phyloP scores from a whole-genome alignment of 306 rosid genomes.

The Corylus heterophylla region DNA sequence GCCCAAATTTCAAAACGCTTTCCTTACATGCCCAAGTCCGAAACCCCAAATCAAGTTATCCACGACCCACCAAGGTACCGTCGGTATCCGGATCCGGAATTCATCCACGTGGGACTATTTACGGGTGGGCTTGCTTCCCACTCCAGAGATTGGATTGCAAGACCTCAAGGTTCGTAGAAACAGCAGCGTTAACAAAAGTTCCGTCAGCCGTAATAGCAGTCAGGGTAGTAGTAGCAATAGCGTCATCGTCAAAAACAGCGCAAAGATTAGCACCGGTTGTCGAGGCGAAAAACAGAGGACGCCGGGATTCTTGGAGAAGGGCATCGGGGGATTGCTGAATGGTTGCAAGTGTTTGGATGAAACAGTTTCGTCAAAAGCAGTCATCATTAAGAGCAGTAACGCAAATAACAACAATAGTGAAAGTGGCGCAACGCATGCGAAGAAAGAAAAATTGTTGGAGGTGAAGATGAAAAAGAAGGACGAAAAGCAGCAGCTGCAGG shows the following conservation, averaged over 20 bases:
- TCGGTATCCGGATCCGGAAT: slow-evolving; percentile 42
- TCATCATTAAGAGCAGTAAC: slow-evolving; percentile 30
- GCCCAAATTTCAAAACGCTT: slow-evolving; percentile 52
- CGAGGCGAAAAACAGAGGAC: slow-evolving; percentile 2
- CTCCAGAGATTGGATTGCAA: slow-evolving; percentile 70
- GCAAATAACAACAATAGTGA: slow-evolving; percentile 35
- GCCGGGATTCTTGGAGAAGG: slow-evolving; percentile 30
- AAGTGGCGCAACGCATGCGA: slow-evolving; percentile 37
- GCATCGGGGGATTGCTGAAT: slow-evolving; percentile 37
- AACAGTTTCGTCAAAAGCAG: slow-evolving; percentile 36
- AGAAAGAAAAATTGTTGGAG: slow-evolving; percentile 49
- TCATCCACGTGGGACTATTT: slow-evolving; percentile 74
- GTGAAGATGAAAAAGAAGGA: slow-evolving; percentile 44
- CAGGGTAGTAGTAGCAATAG: slow-evolving; percentile 27
- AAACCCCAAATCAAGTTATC: slow-evolving; percentile 57
- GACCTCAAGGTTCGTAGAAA: slow-evolving; percentile 54
- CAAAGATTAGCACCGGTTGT: neutral
- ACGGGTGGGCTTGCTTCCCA: slow-evolving; percentile 65
- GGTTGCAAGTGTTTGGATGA: slow-evolving; percentile 71
- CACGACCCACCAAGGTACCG: slow-evolving; percentile 31
- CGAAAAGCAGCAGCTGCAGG: slow-evolving; percentile 42
- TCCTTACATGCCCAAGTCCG: slow-evolving; percentile 77
- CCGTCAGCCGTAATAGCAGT: slow-evolving; percentile 47
- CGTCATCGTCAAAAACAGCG: neutral
- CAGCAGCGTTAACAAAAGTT: slow-evolving; percentile 29